phyloP scores from a whole-genome alignment of 2,329 filamentous ascomycete genomes.

The Chaetomium strumarium region DNA sequence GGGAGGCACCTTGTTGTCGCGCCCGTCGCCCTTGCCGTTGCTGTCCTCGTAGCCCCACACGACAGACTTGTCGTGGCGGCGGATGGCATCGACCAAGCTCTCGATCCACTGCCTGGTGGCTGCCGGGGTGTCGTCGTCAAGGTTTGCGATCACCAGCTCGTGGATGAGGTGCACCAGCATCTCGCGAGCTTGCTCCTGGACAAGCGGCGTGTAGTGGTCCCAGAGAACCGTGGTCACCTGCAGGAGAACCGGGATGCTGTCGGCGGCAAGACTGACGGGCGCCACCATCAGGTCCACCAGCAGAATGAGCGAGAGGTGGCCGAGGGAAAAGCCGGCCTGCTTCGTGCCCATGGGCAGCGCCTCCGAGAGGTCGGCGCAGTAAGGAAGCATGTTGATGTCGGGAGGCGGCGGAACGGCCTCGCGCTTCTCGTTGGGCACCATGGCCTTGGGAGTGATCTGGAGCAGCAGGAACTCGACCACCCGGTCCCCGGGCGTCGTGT shows the following conservation, averaged over 20 bases:
- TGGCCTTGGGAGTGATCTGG: slow-evolving; percentile 90
- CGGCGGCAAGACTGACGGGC: slow-evolving; percentile 70
- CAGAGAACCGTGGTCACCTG: slow-evolving; percentile 91
- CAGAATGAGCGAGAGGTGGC: slow-evolving; percentile 86
- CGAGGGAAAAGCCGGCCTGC: slow-evolving; percentile 83
- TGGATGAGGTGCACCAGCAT: slow-evolving; percentile 98
- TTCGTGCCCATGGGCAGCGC: slow-evolving; percentile 85
- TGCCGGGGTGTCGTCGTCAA: slow-evolving; percentile 62
- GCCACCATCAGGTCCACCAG: slow-evolving; percentile 95
- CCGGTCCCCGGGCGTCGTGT: slow-evolving; percentile 68
- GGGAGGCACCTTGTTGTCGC: slow-evolving; percentile 72
- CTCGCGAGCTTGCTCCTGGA: slow-evolving; percentile 93
- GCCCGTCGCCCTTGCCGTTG: slow-evolving; percentile 68
- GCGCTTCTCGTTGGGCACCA: slow-evolving; percentile 85
- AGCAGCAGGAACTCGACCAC: slow-evolving; percentile 90
- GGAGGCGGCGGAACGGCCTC: slow-evolving; percentile 62
- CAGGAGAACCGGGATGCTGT: slow-evolving; percentile 77
- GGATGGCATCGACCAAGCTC: slow-evolving; percentile 79
- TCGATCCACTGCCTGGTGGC: slow-evolving; percentile 71
- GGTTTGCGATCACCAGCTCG: slow-evolving; percentile 76
- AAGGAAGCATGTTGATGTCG: slow-evolving; percentile 71
- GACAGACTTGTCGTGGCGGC: slow-evolving; percentile 75
- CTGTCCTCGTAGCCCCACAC: slow-evolving; percentile 94
- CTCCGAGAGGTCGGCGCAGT: slow-evolving; percentile 77
- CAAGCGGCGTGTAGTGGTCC: slow-evolving; percentile 93